These are phyloP conservation scores for Paramecium caudatum DNA, from an alignment of 73 alveolate species.

Conservation along the genomic window DNA sequence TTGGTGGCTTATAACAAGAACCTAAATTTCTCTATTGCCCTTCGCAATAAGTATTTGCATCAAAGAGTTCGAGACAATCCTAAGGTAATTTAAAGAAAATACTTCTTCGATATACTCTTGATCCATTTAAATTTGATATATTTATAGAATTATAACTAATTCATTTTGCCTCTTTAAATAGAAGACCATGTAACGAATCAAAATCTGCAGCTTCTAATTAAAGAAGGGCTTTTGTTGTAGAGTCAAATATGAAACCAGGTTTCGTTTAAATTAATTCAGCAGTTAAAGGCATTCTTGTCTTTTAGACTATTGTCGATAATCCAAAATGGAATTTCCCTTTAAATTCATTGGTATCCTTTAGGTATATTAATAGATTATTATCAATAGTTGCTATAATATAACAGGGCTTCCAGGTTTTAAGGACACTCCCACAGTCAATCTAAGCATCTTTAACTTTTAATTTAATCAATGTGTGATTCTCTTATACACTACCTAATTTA, in stretches of 20 bases:
- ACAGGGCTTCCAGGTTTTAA: constrained; percentile 45
- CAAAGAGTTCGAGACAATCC: constrained; percentile 44
- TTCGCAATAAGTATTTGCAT: constrained; percentile 38
- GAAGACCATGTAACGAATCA: constrained; percentile 44
- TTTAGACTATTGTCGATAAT: background rate
- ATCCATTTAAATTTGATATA: too few species aligned
- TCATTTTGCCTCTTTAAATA: constrained; percentile 24
- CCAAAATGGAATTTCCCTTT: background rate
- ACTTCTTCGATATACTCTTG: constrained; percentile 8
- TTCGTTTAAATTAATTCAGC: constrained; percentile 42
- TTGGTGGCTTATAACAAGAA: constrained; percentile 37
- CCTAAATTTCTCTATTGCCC: background rate
- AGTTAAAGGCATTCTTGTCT: constrained; percentile 50
- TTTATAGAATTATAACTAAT: background rate
- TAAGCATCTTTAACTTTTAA: constrained; percentile 3
- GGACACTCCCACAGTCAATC: constrained; percentile 51
- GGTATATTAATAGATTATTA: background rate
- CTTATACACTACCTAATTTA: constrained; percentile 11
- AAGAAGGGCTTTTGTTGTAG: background rate
- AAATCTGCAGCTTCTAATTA: constrained; percentile 33
- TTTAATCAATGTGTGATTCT: constrained; percentile 21
- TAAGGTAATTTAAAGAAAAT: background rate
- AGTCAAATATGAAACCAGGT: constrained; percentile 30
- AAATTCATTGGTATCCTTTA: background rate
- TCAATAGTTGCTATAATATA: constrained; percentile 22